Base-by-base conservation (phyloP, 2,329 filamentous ascomycete genomes). In the Microdochium trichocladiopsis region DNA sequence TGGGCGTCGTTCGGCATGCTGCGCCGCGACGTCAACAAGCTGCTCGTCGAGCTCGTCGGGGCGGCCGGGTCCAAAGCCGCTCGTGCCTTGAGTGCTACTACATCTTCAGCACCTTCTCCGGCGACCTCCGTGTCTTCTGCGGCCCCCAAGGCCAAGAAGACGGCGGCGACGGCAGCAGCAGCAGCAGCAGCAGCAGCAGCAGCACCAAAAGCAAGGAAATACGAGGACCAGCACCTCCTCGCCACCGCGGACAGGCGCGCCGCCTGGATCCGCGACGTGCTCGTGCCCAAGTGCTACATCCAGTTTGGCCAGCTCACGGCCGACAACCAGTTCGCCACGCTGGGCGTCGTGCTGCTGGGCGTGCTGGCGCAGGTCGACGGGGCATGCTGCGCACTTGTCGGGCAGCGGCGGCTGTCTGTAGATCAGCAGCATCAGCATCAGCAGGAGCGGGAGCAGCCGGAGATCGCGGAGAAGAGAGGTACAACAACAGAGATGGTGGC, bases 1-100 rank as follows among this genome's bases (percentile, higher is more conserved):
- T 97, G 88, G 83, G 66, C 72, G 16, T 81, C 83, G 61, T 82
- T 96, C 55, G 79, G 79, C 51, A 78, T 86, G 57, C 77, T 96
- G 57, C 83, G 89, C 33, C 86, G 88, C 48, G 77, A 83, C 52
- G 66, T 87, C 9, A 70, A 71, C 9, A 77, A 78, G 51, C 71
- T 96, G 2, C 60, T 76, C 1, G 54, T 59, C 16, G 66, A 66
- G 23, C 64, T 74, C 18, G 58, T 69, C 49, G 53, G 56, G 1
- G 65, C 57, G 10, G 58, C 65, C 12, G 49, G 49, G 45, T 52
- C 47, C 10, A 47, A 50, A 11, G 41, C 41, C 16, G 41, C 41
- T 6, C 36, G 36, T 12, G 10, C n/a, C n/a, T n/a, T n/a, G n/a
- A n/a, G n/a, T n/a, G n/a, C n/a, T n/a, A n/a, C n/a, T n/a, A n/a